These are phyloP conservation scores for Acacia crassicarpa DNA, from an alignment of 306 rosid species.

Conservation along the genomic window DNA sequence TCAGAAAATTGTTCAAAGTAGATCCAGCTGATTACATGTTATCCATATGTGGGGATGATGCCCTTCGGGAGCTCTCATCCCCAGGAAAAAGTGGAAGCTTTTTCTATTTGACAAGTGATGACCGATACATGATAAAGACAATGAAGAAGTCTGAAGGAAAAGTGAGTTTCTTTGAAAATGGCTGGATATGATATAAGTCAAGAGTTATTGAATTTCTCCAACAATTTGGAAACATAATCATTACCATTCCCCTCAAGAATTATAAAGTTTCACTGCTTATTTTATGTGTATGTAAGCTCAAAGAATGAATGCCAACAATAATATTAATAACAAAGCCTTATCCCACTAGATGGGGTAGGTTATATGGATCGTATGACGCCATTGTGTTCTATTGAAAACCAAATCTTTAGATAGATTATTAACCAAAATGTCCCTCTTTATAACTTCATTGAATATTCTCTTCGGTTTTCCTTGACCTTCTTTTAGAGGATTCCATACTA, in stretches of 20 bases:
- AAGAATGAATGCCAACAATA: neutral
- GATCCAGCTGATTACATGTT: conserved; percentile 99
- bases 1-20: conserved; percentile 90
- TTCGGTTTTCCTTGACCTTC: too few relatives aligned
- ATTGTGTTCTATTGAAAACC: too few relatives aligned
- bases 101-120: conserved; percentile 92
- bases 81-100: conserved; percentile 99
- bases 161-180: conserved; percentile 53
- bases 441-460: too few relatives aligned
- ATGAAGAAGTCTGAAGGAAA: conserved; percentile 93
- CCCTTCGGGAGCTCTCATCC: conserved; percentile 95
- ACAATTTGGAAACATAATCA: neutral
- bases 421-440: too few relatives aligned
- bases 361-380: too few relatives aligned
- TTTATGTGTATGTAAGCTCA: neutral
- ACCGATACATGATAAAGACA: conserved; percentile 98
- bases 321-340: too few relatives aligned
- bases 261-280: neutral
- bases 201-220: conserved; percentile 24
- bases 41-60: conserved; percentile 93
- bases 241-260: conserved; percentile 16
- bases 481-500: too few relatives aligned
- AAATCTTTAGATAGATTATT: too few relatives aligned
- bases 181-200: conserved; percentile 14
- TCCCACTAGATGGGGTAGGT: too few relatives aligned